Base-by-base conservation (phyloP, 306 rosid species). In the Quercus agrifolia region DNA sequence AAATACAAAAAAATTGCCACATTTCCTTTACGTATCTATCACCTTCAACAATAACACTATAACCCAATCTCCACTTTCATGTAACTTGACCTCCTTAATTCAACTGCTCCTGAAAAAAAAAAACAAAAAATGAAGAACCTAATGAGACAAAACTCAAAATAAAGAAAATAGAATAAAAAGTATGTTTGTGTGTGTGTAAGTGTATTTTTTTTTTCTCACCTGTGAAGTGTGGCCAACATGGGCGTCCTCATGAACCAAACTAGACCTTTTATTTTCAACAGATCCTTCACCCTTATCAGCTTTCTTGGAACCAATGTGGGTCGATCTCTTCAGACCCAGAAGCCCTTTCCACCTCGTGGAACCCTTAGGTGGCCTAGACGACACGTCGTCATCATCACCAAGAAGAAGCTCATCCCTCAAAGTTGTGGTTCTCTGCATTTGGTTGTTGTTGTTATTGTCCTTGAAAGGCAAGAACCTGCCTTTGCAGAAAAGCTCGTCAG, bases 401-500 rank as follows among this genome's bases (percentile, higher is more conserved):
- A 80, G 77, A 15, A 89, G 95, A 18, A 95, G 97, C 83, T 95
- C 97, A 15, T 95, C 96, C 71, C 94, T 87, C 54, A 95, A 91
- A 77, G 99, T 95, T 28, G 97, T 87, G 15, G 87, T 79, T 75
- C 83, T 88, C 81, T 86, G 92, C 72, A 71, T 72, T 73, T 74
- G 80, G 77, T 81, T 79, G 75, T 82, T 79, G 75, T 82, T 77
- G 84, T 38, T 74, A 52, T 78, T 81, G 27, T 87, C 91, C 81
- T 88, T 93, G 85, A 83, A 93, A 2, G 98, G 97, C 78, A 95
- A 80, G 81, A 95, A 38, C 84, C 90, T 87, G 0, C 99, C 99
- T 61, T 95, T 92, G 56, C 20, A 89, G 88, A 95, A 95, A 80
- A 95, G 98, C 83, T 95, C 91, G 78, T 95, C 99, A 73, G 99